Evolutionary conservation across 1,139 yeast genomes (phyloP).

Genomic region (Geotrichum reessii): DNA sequence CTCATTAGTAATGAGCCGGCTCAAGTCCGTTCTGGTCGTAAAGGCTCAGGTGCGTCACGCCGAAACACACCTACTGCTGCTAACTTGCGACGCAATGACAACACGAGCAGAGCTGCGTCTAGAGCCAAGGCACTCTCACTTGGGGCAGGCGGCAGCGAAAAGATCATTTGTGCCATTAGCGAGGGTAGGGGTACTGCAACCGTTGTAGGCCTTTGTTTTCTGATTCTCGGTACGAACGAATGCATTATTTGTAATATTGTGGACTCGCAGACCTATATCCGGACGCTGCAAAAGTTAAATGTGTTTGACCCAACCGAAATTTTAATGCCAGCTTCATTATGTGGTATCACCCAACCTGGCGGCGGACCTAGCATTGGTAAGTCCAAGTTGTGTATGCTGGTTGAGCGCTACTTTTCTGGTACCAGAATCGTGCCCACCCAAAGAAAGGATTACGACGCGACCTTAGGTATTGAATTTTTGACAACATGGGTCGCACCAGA

Average conservation of each 20-base stretch:
- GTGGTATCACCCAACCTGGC: conserved; percentile 2
- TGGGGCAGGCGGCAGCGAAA: conserved; percentile 18
- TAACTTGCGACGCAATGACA: background rate
- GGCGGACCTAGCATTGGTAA: conserved; percentile 23
- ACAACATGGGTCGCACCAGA: conserved; percentile 24
- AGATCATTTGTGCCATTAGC: conserved; percentile 33
- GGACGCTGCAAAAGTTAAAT: conserved; percentile 42
- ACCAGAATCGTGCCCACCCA: conserved; percentile 30
- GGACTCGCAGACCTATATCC: conserved; percentile 44
- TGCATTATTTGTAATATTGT: conserved; percentile 33
- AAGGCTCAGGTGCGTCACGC: background rate
- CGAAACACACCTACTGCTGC: background rate
- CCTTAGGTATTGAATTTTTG: conserved; percentile 28
- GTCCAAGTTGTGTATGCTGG: conserved; percentile 37
- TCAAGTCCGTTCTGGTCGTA: background rate
- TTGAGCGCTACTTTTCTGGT: conserved; percentile 35
- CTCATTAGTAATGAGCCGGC: background rate
- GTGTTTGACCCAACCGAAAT: conserved; percentile 39
- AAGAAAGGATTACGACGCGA: conserved; percentile 25
- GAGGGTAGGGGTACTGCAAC: conserved; percentile 35
- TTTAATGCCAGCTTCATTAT: conserved; percentile 34
- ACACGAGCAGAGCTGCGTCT: conserved; percentile 9
- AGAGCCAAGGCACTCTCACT: conserved; percentile 9
- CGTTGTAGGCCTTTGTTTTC: conserved; percentile 39
- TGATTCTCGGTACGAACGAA: conserved; percentile 35